Evolutionary conservation across 2,329 filamentous ascomycete genomes (phyloP).

Genomic region (Lasiodiplodia theobromae): DNA sequence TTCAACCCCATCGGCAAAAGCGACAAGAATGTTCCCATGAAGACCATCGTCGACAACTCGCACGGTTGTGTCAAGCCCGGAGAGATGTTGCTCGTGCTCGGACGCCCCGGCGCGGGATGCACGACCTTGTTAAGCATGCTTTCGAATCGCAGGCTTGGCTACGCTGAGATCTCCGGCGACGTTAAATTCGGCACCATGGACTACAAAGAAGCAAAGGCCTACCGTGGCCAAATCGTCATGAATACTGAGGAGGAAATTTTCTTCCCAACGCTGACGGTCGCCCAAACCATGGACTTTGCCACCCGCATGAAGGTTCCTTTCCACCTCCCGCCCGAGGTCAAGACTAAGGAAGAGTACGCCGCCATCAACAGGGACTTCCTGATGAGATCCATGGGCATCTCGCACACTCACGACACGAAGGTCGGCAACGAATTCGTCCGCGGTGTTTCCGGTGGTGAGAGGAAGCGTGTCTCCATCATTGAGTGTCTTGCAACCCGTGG

Average conservation of each 20-base stretch:
- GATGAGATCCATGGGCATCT: slow-evolving; percentile 50
- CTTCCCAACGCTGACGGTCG: slow-evolving; percentile 60
- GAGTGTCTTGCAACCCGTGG: slow-evolving; percentile 67
- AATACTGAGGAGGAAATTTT: slow-evolving; percentile 62
- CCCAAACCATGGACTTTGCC: slow-evolving; percentile 60
- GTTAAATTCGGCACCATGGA: slow-evolving; percentile 62
- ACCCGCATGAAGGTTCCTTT: slow-evolving; percentile 65
- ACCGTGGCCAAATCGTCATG: slow-evolving; percentile 65
- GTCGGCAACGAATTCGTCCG: slow-evolving; percentile 72
- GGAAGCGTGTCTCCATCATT: slow-evolving; percentile 73
- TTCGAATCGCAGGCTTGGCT: slow-evolving; percentile 47
- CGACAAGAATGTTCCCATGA: slow-evolving; percentile 20
- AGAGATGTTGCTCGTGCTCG: slow-evolving; percentile 71
- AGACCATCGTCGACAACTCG: slow-evolving; percentile 31
- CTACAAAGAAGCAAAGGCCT: slow-evolving; percentile 53
- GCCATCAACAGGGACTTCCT: slow-evolving; percentile 61
- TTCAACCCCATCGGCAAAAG: slow-evolving; percentile 22
- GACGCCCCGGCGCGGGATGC: slow-evolving; percentile 78
- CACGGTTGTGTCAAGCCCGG: slow-evolving; percentile 66
- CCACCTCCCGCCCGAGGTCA: slow-evolving; percentile 55
- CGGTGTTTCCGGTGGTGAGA: slow-evolving; percentile 72
- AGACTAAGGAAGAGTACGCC: slow-evolving; percentile 56
- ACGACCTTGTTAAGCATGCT: slow-evolving; percentile 81
- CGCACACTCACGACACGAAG: slow-evolving; percentile 68
- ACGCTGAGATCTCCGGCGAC: slow-evolving; percentile 36